Evolutionary conservation across 2,329 filamentous ascomycete genomes (phyloP).

Genomic region (Exophiala alcalophila): DNA sequence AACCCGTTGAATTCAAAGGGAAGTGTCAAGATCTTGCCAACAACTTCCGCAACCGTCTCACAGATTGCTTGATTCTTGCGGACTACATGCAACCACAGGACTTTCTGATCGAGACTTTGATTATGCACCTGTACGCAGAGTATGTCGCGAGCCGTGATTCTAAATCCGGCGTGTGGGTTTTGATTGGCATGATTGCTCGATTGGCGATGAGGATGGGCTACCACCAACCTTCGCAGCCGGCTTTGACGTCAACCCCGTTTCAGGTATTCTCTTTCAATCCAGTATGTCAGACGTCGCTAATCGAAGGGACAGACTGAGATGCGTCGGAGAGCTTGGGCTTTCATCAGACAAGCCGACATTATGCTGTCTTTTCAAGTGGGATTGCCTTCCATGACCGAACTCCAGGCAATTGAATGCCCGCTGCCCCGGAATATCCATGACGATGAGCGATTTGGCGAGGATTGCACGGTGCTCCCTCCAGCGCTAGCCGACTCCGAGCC

Average conservation of each 20-base stretch:
- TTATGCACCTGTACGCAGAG: conserved; percentile 30
- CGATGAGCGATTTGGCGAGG: conserved; percentile 31
- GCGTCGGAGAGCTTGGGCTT: conserved; percentile 32
- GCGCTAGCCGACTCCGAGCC: conserved; percentile 30
- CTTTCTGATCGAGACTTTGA: conserved; percentile 28
- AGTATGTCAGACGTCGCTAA: background rate
- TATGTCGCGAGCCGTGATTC: conserved; percentile 31
- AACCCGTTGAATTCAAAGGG: conserved; percentile 15
- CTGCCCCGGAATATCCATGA: conserved; percentile 33
- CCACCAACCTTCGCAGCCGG: conserved; percentile 31
- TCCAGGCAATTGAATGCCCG: conserved; percentile 29
- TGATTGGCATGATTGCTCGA: conserved; percentile 30
- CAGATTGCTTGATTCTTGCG: conserved; percentile 30
- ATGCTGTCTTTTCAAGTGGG: conserved; percentile 34
- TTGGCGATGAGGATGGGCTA: conserved; percentile 34
- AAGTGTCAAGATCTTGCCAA: conserved; percentile 18
- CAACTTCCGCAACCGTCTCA: conserved; percentile 13
- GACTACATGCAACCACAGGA: conserved; percentile 30
- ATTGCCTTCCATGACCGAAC: conserved; percentile 31
- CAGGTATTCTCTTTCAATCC: conserved; percentile 14
- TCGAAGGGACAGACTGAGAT: conserved; percentile 28
- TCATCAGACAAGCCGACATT: conserved; percentile 31
- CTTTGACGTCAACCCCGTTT: conserved; percentile 29
- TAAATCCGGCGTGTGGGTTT: conserved; percentile 29
- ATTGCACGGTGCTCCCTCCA: conserved; percentile 26